A percentile compares a stretch with the other conserved stretches of the same genome.
Evolutionary conservation across 768 basidiomycete species (phyloP).

Genomic region (Tulasnella sp.): DNA sequence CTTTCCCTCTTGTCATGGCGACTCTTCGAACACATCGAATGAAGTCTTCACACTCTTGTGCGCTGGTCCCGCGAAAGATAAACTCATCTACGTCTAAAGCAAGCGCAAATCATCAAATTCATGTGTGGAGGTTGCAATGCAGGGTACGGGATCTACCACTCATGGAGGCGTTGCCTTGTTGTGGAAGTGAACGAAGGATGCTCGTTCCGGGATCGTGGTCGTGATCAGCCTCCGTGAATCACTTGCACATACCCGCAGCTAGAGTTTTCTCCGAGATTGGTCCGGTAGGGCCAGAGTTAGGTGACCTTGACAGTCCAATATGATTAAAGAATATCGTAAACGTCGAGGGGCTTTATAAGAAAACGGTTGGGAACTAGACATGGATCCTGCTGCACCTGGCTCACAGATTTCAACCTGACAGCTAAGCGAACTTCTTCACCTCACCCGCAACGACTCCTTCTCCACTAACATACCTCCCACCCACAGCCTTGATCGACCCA

Average conservation of each 20-base stretch:
- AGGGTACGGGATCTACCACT: not conserved
- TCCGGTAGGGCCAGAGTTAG: not conserved
- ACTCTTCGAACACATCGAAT: not conserved
- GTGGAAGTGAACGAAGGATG: not conserved
- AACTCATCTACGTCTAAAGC: not conserved
- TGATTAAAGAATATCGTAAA: not conserved
- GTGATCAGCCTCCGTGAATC: too few species aligned
- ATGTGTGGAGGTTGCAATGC: not conserved
- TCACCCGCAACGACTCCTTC: conserved; percentile 15
- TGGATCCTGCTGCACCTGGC: not conserved
- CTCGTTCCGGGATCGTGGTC: not conserved
- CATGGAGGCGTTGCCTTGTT: not conserved
- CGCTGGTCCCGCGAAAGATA: not conserved
- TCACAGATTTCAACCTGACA: not conserved
- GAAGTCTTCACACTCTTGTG: not conserved
- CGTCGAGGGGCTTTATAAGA: not conserved
- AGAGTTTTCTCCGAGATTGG: not conserved
- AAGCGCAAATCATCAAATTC: not conserved
- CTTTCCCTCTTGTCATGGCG: not conserved
- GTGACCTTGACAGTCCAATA: not conserved
- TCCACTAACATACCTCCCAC: not conserved
- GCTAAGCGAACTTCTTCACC: not conserved
- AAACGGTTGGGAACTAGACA: not conserved
- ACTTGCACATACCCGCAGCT: not conserved
- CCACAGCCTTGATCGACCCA: not conserved